Evolutionary conservation across 495 filamentous ascomycete species (phyloP), one percentile per base, ranked within the genome.

Genomic region (Hypoxylon cercidicola): DNA sequence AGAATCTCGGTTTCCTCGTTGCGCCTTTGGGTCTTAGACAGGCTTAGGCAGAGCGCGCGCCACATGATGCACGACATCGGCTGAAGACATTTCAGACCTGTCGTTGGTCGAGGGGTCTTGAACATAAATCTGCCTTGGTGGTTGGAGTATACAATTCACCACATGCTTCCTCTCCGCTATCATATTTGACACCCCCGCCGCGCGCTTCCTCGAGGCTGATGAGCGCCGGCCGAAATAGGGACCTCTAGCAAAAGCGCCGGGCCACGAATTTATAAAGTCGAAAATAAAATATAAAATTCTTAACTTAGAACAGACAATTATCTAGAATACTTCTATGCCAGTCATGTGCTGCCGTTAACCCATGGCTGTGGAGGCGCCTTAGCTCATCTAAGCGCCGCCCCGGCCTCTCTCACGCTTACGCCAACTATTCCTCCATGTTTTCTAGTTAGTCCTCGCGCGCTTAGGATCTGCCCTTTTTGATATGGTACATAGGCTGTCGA

Each of bases 321-420:
- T 68, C 65, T 64, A 60, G 65, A 64, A 63, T 50, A 40, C 28
- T 68, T 68, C 65, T 52, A 68, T 68, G 60, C 65, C 65, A 68
- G 65, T 68, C 65, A 68, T 41, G 18, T 59, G 51, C 51, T 35
- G 39, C 48, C 53, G 53, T n/a, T 59, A 46, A 58, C 64, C 64
- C 65, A 56, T 44, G 19, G 44, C 47, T 54, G 58, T 62, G 64
- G 64, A 67, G 58, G 51, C 63, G 63, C 58, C 54, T 43, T 48
- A 46, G 49, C 37, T 52, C 50, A 20, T 41, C 43, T 68, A 68
- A 68, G 65, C 65, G 65, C 65, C 65, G 39, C 18, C 20, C 46
- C 39, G 52, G 55, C 60, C 50, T 32, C 39, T 51, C 44, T 55
- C 39, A 51, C 39, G 23, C 30, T 55, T 20, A 59, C 65, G 60